phyloP scores from a whole-genome alignment of 305 asterid genomes.

The Plantago rigida region DNA sequence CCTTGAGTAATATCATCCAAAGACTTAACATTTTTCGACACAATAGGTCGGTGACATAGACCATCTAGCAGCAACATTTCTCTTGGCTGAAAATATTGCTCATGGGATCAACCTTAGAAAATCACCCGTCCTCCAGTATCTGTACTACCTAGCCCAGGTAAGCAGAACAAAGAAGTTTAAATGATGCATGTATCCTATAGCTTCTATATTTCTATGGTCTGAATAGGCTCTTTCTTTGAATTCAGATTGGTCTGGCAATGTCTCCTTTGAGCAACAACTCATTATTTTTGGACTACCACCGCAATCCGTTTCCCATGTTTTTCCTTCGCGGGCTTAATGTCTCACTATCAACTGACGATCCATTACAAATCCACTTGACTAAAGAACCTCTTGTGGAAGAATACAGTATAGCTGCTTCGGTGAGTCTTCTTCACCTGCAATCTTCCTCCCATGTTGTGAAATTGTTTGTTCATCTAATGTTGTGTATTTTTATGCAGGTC shows the following conservation, averaged over 20 bases:
- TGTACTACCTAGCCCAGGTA: constrained; percentile 96
- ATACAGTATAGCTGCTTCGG: constrained; percentile 98
- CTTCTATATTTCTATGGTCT: constrained; percentile 23
- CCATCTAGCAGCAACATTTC: constrained; percentile 96
- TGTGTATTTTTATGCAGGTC: constrained; percentile 41
- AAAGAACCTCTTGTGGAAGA: constrained; percentile 98
- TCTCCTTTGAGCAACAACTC: constrained; percentile 99
- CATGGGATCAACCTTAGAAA: constrained; percentile 95
- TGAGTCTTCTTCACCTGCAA: constrained; percentile 38
- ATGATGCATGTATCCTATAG: constrained; percentile 5
- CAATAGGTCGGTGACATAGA: constrained; percentile 94
- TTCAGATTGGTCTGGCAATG: constrained; percentile 98
- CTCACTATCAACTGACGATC: constrained; percentile 94
- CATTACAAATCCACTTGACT: constrained; percentile 90
- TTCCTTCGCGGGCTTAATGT: constrained; percentile 94
- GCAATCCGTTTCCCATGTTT: constrained; percentile 88
- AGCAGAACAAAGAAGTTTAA: constrained; percentile 20
- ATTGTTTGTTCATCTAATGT: constrained; percentile 4
- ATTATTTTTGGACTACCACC: constrained; percentile 89
- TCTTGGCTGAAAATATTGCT: constrained; percentile 79
- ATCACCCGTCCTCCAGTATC: constrained; percentile 90
- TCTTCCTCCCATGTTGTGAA: constrained; percentile 5
- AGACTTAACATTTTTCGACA: constrained; percentile 20
- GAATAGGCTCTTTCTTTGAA: constrained; percentile 21
- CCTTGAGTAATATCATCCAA: constrained; percentile 16